These are phyloP conservation scores for Xylaria curta DNA, from an alignment of 495 filamentous ascomycete species.

Conservation along the genomic window DNA sequence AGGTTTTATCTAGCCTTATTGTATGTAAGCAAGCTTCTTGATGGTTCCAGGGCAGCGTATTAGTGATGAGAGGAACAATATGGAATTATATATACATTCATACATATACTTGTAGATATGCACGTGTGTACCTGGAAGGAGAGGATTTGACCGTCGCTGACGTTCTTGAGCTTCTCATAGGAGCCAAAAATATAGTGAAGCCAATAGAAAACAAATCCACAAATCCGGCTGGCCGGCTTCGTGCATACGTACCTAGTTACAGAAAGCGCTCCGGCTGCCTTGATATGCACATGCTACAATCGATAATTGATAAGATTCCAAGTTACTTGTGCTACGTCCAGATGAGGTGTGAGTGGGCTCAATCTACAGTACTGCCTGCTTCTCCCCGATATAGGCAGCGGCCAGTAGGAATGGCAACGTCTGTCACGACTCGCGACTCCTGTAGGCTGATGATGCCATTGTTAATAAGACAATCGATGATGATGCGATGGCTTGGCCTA, in stretches of 20 bases:
- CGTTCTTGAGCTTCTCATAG: no score
- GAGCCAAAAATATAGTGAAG: no score
- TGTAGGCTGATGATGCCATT: slow-evolving; percentile 2
- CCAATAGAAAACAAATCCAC: no score
- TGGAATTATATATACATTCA: not conserved
- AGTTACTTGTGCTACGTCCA: not conserved
- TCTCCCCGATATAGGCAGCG: not conserved
- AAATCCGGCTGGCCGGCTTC: no score
- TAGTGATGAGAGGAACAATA: not conserved
- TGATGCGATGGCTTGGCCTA: slow-evolving; percentile 7
- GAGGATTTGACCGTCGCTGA: not conserved
- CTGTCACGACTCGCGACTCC: not conserved
- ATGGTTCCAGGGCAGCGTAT: not conserved
- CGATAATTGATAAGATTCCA: not conserved
- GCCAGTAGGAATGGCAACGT: slow-evolving; percentile 9
- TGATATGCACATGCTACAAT: not conserved
- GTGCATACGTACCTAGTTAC: not conserved
- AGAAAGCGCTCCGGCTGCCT: not conserved
- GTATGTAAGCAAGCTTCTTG: not conserved
- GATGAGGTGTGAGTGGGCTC: slow-evolving; percentile 1
- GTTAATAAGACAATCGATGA: slow-evolving; percentile 11
- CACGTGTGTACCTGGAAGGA: not conserved
- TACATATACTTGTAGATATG: not conserved
- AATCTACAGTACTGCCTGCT: not conserved
- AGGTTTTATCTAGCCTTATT: not conserved